These are phyloP conservation scores for Rubia tinctorum DNA, from an alignment of 305 asterid genomes.

Conservation along the genomic window DNA sequence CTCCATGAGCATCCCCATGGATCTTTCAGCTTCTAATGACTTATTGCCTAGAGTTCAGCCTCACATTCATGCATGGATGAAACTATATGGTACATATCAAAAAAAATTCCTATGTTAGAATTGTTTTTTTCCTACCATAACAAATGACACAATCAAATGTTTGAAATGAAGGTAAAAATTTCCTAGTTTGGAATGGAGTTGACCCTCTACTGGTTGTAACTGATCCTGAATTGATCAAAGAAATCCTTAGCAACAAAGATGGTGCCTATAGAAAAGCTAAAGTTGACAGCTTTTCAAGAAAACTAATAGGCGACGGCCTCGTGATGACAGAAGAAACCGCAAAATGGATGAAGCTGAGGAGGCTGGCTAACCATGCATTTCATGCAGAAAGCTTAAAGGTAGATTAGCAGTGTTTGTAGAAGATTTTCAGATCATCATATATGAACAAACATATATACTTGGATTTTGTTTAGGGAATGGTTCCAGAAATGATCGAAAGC, in stretches of 20 bases:
- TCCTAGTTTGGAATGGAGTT: constrained; percentile 45
- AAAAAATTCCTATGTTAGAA: not conserved
- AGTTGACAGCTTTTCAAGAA: constrained; percentile 17
- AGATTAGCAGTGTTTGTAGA: no score
- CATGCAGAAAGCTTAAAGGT: constrained; percentile 61
- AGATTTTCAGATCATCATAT: not conserved
- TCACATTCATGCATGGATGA: constrained; percentile 45
- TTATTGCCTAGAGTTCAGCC: constrained; percentile 47
- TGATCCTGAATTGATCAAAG: constrained; percentile 54
- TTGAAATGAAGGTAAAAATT: constrained; percentile 37
- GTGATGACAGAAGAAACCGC: constrained; percentile 36
- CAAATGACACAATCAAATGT: not conserved
- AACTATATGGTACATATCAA: constrained; percentile 39
- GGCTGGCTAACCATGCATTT: constrained; percentile 54
- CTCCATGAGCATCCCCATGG: constrained; percentile 32
- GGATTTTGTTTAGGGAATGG: constrained; percentile 36
- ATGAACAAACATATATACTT: not conserved
- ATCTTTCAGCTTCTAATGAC: constrained; percentile 39
- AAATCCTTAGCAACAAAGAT: constrained; percentile 45
- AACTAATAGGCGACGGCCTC: constrained; percentile 52
- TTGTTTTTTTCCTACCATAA: not conserved
- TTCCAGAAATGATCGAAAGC: constrained; percentile 43
- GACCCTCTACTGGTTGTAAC: constrained; percentile 44
- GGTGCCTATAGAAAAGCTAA: constrained; percentile 28
- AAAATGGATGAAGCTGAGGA: constrained; percentile 53